Base-by-base conservation (phyloP, 495 filamentous ascomycete species). In the Aspergillus baeticus region DNA sequence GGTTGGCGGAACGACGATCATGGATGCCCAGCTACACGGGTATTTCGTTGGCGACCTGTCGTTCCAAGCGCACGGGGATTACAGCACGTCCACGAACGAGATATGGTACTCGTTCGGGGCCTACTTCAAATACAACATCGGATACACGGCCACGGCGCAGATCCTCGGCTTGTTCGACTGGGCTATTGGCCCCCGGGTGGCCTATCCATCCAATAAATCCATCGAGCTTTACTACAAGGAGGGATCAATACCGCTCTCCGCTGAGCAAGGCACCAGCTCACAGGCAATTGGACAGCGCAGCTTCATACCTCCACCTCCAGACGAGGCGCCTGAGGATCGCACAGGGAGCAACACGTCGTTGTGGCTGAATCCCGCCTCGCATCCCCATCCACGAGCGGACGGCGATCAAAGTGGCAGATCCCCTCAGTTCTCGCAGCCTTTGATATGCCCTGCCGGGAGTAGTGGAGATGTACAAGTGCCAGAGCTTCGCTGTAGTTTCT, bases 51-150 rank as follows among this genome's bases (percentile, higher is more conserved):
- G 38, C 7, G 44, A 54, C n/a, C 55, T 68, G 17, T 53, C 45
- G 14, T 63, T 65, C 46, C 60, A 63, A 20, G 65, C 65, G 31
- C 58, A 49, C 5, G 58, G 44, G 2, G 53, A 49, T 42, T 51
- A 52, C 35, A 38, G 38, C 20, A 57, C 52, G 8, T 10, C 34
- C 20, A 41, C 8, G 5, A 51, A 53, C 48, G 11, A 31, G 3
- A 37, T 52, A 6, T 2, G 22, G 1, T 65, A 65, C 31, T 23
- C 20, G 11, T 65, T 63, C 33, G 63, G 65, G 5, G 57, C 52
- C 5, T 67, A 64, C 37, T 41, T 67, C 22, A 26, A 54, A 22
- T 67, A 67, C 46, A 64, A 67, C 45, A 37, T 67, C 15, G 64
- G 63, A 35, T 67, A 60, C 46, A 61, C 35, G 17, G 64, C 57